Evolutionary conservation across 768 basidiomycete genomes (phyloP), one percentile per base, ranked within the genome.

Genomic region (Phaeotremella skinneri): DNA sequence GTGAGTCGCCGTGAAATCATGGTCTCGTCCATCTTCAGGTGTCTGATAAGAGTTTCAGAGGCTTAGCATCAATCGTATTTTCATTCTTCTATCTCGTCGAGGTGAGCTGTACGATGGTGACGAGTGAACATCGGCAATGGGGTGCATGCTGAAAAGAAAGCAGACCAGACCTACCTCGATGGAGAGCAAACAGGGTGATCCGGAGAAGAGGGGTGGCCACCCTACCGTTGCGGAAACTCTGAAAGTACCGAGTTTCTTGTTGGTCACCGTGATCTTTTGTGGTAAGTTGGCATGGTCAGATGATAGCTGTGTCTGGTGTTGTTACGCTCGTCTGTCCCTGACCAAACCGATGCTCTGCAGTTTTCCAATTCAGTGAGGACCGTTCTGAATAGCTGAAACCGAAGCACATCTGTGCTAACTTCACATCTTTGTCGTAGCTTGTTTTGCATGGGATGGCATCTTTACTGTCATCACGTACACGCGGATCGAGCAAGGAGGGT

Each of bases 401-500:
- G 1, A 37, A 14, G 17, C 45, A 25, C 52, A 26, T 47, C 58
- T 63, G 32, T 54, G 13, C 49, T 32, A 20, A 54, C 32, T 27
- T 5, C 21, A 45, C 43, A 45, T 9, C 43, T 23, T 17, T 17
- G 9, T 7, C 34, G 34, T 17, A 61, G 63, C 62, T 7, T 64
- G 37, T 17, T 59, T 67, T 21, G 59, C 62, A 7, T 64, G 57
- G 52, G 68, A 69, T 21, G 68, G 65, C 16, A 59, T 73, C 20
- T 66, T 61, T 47, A 55, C 67, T 3, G 59, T 70, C 27, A 66
- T 55, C 26, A 60, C 64, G 2, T 70, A 68, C 42, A 73, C 71
- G 14, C 11, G 43, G 13, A 56, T 64, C 5, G 17, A 25, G 1
- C 32, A 42, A 20, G 71, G 71, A 4, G 71, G 71, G 34, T 49